Evolutionary conservation across 176 grass and related monocot species (phyloP), one percentile per base, ranked within the genome.

Genomic region (Alopecurus myosuroides): DNA sequence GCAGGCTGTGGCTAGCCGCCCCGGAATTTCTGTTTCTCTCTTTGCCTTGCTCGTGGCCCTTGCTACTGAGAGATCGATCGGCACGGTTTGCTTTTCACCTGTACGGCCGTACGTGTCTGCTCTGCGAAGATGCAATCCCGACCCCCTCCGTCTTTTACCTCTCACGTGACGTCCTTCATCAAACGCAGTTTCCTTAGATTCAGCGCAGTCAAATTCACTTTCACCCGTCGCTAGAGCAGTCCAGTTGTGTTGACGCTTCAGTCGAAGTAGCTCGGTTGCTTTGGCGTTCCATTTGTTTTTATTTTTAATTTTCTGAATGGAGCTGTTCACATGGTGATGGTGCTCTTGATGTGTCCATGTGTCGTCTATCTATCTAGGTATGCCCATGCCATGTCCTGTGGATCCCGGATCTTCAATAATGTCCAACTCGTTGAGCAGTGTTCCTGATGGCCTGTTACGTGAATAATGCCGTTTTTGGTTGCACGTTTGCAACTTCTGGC

Each of bases 381-480:
- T 65, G 46, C 36, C 11, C 68, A 56, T 64, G 63, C 42, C 35
- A 73, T 83, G 79, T 73, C 42, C 78, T 78, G 84, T 86, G 55
- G 76, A 87, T 84, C 36, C 66, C 75, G 56, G 19, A 9, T 28
- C 5, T 74, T 52, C 71, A 76, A 84, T 90, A 58, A 64, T 80
- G 49, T 69, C 26, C 12, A 87, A 76, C 60, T 29, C 26, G 67
- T 60, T 61, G 58, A 69, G 49, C 50, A 72, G 68, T 36, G 85
- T 41, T 74, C 35, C 40, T 63, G 74, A 22, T 44, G 62, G 9
- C 42, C 67, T 68, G 0, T 69, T 75, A n/a, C 48, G 72, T 45
- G 58, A 71, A 74, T 75, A 69, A 57, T 77, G 42, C 29, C 7
- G 69, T 76, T 87, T 91, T 91, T 80, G 89, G 80, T 70, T n/a